Evolutionary conservation across 306 rosid species (phyloP), one percentile per base, ranked within the genome.

Genomic region (Geum urbanum): DNA sequence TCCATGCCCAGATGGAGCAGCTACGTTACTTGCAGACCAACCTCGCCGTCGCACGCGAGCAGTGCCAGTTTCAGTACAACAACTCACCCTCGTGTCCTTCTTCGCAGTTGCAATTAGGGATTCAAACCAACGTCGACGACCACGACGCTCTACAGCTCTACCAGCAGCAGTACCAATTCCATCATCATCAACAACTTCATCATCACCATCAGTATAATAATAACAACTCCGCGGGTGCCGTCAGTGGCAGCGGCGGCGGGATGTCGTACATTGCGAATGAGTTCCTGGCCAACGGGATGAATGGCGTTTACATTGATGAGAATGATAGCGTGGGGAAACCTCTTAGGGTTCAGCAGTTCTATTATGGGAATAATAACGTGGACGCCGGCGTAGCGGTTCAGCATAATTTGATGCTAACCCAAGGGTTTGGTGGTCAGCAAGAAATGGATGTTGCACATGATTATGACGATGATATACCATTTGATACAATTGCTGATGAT

Each of bases 401-500:
- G 43, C 50, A 57, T 44, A 75, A 47, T 44, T n/a, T 53, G 66
- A 18, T 71, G 13, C 24, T 50, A 0, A 7, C 47, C 10, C 74
- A 73, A 49, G 74, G 49, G 10, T 63, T 58, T 27, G 46, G 77
- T 18, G 32, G 41, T 44, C 79, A 61, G 19, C 72, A 72, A 64
- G 85, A 72, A 69, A 35, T 68, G 54, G 77, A 69, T 15, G 67
- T 79, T 67, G 52, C 67, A 16, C 49, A 66, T 54, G 73, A 70
- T 2, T 70, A 76, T 12, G 80, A 32, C 37, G 37, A 73, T 41
- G 81, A 81, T 40, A 50, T 76, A n/a, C 78, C 86, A 0, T 81
- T 78, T 37, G 76, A 78, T 64, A 70, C 73, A 3, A 56, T 79
- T 41, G 80, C 58, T 3, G 84, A 81, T 71, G 82, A 84, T 27